These are phyloP conservation scores for Xylariales sp. DNA, from an alignment of 2,329 filamentous ascomycete genomes.

Conservation along the genomic window DNA sequence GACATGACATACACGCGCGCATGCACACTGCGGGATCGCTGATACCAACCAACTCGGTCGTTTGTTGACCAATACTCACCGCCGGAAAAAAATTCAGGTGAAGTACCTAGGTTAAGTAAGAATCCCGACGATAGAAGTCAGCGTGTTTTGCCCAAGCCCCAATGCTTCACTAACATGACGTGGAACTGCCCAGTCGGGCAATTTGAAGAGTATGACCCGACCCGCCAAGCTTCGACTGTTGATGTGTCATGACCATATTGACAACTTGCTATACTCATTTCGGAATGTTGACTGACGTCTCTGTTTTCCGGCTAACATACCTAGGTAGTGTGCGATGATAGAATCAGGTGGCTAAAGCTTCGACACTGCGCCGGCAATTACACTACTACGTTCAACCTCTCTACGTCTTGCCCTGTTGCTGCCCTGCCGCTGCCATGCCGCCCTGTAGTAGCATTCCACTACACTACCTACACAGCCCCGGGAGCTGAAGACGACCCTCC, in stretches of 20 bases:
- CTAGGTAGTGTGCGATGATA: neutral
- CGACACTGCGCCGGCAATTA: neutral
- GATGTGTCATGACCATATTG: constrained; percentile 2
- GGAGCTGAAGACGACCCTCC: constrained; percentile 27
- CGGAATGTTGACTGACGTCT: neutral
- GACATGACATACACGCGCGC: neutral
- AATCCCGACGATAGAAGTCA: neutral
- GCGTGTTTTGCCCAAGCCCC: neutral
- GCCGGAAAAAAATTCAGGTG: no score
- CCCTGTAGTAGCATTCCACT: neutral
- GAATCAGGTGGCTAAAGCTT: neutral
- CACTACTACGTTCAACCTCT: constrained; percentile 4
- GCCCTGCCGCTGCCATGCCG: no score
- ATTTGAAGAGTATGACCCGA: neutral
- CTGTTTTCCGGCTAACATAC: neutral
- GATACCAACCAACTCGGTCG: neutral
- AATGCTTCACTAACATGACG: no score
- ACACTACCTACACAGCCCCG: constrained; percentile 25
- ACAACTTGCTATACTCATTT: constrained; percentile 12
- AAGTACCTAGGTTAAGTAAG: neutral
- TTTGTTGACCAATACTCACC: neutral
- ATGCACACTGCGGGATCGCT: neutral
- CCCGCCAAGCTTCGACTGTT: constrained; percentile 6
- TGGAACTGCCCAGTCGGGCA: neutral
- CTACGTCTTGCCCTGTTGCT: constrained; percentile 1